Conservation (phyloP, 176 grass and related monocot genomes). For the Bonia amplexicaulis region DNA sequence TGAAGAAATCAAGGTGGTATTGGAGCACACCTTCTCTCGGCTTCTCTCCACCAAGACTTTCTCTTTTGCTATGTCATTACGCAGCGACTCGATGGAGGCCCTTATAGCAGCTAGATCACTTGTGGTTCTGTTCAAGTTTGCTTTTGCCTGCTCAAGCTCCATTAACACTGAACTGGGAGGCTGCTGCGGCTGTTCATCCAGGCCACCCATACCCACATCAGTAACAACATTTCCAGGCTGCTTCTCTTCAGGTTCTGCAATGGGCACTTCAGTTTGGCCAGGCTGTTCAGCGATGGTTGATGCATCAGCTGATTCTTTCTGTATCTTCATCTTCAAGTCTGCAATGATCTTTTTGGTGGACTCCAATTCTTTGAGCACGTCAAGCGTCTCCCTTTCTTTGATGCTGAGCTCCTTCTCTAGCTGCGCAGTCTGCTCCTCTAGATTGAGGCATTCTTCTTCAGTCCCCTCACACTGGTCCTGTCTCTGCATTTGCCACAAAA, state of each 20-base stretch:
- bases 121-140: slow-evolving; percentile 57
- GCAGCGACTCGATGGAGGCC: slow-evolving; percentile 41
- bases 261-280: neutral
- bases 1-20: slow-evolving; percentile 40
- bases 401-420: slow-evolving; percentile 67
- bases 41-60: slow-evolving; percentile 49
- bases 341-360: slow-evolving; percentile 60
- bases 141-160: slow-evolving; percentile 63
- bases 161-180: slow-evolving; percentile 32
- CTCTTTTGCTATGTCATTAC: slow-evolving; percentile 49
- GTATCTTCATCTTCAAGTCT: slow-evolving; percentile 59
- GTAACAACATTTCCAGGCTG: neutral
- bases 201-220: neutral
- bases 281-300: neutral
- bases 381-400: slow-evolving; percentile 68
- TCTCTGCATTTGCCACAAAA: slow-evolving; percentile 28
- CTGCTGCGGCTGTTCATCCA: neutral
- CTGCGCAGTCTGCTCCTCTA: slow-evolving; percentile 48
- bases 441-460: slow-evolving; percentile 1
- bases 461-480: neutral
- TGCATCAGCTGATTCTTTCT: slow-evolving; percentile 14
- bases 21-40: slow-evolving; percentile 43
- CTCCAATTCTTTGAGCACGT: slow-evolving; percentile 59
- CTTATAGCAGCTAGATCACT: slow-evolving; percentile 49
- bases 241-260: neutral